These are phyloP conservation scores for Xylariaceae sp. DNA, from an alignment of 2,329 filamentous ascomycete species.

Conservation along the genomic window DNA sequence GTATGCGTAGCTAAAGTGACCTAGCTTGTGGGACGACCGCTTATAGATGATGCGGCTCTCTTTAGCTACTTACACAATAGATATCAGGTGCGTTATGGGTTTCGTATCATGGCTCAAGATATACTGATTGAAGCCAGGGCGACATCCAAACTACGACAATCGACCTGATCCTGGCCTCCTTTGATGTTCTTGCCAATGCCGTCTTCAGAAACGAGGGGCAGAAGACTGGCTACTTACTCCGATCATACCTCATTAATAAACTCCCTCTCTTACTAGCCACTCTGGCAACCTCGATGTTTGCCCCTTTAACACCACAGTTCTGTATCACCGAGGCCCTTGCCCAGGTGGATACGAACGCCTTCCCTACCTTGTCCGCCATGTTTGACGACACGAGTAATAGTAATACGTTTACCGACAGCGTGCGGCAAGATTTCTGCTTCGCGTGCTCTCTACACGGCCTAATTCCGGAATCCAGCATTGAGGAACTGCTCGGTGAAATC, in stretches of 20 bases:
- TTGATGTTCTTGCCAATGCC: conserved; percentile 83
- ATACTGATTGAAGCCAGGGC: conserved; percentile 46
- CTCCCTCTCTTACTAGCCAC: conserved; percentile 50
- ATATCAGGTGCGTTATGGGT: conserved; percentile 58
- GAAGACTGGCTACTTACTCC: conserved; percentile 64
- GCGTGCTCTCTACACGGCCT: conserved; percentile 83
- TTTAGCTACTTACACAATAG: conserved; percentile 78
- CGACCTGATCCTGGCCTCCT: conserved; percentile 80
- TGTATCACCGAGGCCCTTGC: conserved; percentile 66
- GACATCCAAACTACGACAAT: conserved; percentile 72
- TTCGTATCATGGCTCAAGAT: background rate
- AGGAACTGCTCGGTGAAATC: conserved; percentile 75
- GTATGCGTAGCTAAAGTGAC: conserved; percentile 24
- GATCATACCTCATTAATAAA: conserved; percentile 78
- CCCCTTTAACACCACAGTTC: conserved; percentile 69
- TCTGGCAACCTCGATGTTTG: conserved; percentile 59
- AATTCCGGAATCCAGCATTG: conserved; percentile 72
- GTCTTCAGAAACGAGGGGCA: conserved; percentile 61
- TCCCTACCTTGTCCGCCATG: conserved; percentile 54
- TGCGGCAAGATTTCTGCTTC: conserved; percentile 73
- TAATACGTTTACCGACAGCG: conserved; percentile 53
- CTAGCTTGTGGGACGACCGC: conserved; percentile 74
- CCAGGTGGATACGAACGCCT: conserved; percentile 77
- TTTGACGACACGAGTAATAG: conserved; percentile 55
- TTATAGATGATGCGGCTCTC: conserved; percentile 74